Conservation (phyloP, 2,329 filamentous ascomycete genomes). For the Fusarium brachygibbosum region DNA sequence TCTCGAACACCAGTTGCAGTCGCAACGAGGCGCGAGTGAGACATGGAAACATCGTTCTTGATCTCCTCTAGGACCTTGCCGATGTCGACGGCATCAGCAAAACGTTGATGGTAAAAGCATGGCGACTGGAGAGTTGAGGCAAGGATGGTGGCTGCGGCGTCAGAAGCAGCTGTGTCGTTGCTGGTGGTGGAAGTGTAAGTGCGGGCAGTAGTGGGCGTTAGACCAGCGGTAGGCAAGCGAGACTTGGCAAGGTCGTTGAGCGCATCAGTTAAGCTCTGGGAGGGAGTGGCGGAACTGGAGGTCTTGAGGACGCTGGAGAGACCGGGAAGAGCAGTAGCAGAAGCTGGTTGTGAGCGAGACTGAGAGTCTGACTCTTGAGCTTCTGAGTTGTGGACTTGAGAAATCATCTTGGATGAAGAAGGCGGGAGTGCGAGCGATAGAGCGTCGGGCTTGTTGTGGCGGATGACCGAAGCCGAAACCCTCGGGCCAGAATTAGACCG, state of each 20-base stretch:
- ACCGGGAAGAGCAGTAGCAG: slow-evolving; percentile 19
- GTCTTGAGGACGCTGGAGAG: slow-evolving; percentile 19
- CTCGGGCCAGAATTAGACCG: slow-evolving; percentile 76
- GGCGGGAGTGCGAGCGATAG: slow-evolving; percentile 63
- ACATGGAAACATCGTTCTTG: slow-evolving; percentile 87
- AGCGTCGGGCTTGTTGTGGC: slow-evolving; percentile 72
- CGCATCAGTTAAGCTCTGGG: slow-evolving; percentile 74
- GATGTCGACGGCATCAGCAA: slow-evolving; percentile 95
- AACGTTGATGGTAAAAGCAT: slow-evolving; percentile 97
- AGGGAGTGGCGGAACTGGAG: slow-evolving; percentile 59
- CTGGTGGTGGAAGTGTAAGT: slow-evolving; percentile 32
- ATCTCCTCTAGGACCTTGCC: slow-evolving; percentile 96
- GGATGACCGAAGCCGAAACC: slow-evolving; percentile 77
- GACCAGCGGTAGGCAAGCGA: slow-evolving; percentile 51
- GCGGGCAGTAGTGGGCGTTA: slow-evolving; percentile 44
- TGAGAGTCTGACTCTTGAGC: slow-evolving; percentile 52
- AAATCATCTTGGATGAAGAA: slow-evolving; percentile 60
- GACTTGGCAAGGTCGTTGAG: slow-evolving; percentile 66
- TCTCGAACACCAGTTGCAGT: slow-evolving; percentile 95
- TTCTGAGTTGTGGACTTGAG: slow-evolving; percentile 60
- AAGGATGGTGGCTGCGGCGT: slow-evolving; percentile 34
- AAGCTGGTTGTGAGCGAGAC: slow-evolving; percentile 41
- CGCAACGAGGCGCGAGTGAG: slow-evolving; percentile 92
- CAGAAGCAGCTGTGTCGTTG: slow-evolving; percentile 29
- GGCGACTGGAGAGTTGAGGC: slow-evolving; percentile 80